phyloP scores from a whole-genome alignment of 768 basidiomycete species.

The Suillus weaverae region DNA sequence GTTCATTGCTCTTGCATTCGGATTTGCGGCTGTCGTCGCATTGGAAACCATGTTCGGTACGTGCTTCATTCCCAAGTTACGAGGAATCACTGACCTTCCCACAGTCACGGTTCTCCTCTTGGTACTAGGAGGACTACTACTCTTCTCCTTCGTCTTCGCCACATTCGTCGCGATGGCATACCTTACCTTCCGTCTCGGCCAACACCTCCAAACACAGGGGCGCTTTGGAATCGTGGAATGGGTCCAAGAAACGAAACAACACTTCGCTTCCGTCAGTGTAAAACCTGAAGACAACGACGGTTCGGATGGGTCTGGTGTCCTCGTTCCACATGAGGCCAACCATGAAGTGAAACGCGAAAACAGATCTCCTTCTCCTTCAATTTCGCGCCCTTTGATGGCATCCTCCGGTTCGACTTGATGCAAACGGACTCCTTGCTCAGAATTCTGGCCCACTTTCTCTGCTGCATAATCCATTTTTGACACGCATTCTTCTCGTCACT shows the following conservation, averaged over 20 bases:
- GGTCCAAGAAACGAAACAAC: slow-evolving; percentile 27
- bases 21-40: slow-evolving; percentile 32
- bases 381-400: not conserved
- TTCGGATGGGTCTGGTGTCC: slow-evolving; percentile 26
- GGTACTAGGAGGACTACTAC: slow-evolving; percentile 32
- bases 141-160: slow-evolving; percentile 37
- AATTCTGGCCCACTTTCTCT: not conserved
- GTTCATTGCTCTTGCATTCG: slow-evolving; percentile 37
- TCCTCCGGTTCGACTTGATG: not conserved
- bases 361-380: not conserved
- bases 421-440: not conserved
- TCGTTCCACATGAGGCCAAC: slow-evolving; percentile 21
- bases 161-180: slow-evolving; percentile 31
- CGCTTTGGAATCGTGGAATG: slow-evolving; percentile 31
- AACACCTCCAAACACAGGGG: slow-evolving; percentile 36
- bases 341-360: slow-evolving; percentile 25
- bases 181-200: slow-evolving; percentile 33
- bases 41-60: slow-evolving; percentile 33
- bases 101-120: slow-evolving; percentile 37
- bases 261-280: slow-evolving; percentile 16
- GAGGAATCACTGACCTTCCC: slow-evolving; percentile 4
- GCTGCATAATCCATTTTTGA: not conserved
- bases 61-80: not conserved
- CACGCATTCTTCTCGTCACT: not conserved
- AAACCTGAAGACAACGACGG: slow-evolving; percentile 23